Base-by-base conservation (phyloP, 805 yeast species). In the Nakazawaea molendinolei region DNA sequence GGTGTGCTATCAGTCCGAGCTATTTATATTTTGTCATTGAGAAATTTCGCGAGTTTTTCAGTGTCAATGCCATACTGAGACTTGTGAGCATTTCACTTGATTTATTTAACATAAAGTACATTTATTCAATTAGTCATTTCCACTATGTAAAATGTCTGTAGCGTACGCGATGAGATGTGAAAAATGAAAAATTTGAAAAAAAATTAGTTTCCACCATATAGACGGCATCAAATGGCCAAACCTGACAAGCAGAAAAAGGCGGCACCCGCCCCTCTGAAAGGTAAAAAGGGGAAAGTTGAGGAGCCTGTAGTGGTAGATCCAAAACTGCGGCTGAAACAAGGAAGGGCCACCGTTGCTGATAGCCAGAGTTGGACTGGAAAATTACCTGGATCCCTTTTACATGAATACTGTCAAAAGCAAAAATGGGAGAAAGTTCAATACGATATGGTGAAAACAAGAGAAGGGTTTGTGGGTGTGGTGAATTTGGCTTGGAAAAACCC, bases 311-410 rank as follows among this genome's bases (percentile, higher is more conserved):
- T 10, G n/a, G 34, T 28, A 5, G 34, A 33, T 8, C 30, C 38
- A 14, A 29, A 24, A 15, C 41, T 38, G 8, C 40, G 34, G 7
- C 28, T 23, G 33, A 44, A 44, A 30, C 40, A 36, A 10, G 52
- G 53, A 2, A 51, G 77, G 45, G 54, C 71, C 20, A 58, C 68
- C n/a, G 82, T 78, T 0, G 70, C 83, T 0, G 79, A 82, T 12
- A 71, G 81, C 24, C 62, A 78, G 30, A 86, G 90, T 20, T 87
- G 96, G 96, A 87, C 96, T 0, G 98, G 98, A 1, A 90, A 90
- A 49, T 64, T 90, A 12, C 97, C 98, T 0, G 86, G 84, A 3
- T 78, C 92, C 0, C 58, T 90, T 13, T 67, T 90, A 4, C 86
- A 86, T 50, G 98, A 90, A 51, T 80, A 78, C 44, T 83, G 92